These are phyloP conservation scores for Mycocentrospora acerina DNA, from an alignment of 2,329 filamentous ascomycete genomes.

Conservation along the genomic window DNA sequence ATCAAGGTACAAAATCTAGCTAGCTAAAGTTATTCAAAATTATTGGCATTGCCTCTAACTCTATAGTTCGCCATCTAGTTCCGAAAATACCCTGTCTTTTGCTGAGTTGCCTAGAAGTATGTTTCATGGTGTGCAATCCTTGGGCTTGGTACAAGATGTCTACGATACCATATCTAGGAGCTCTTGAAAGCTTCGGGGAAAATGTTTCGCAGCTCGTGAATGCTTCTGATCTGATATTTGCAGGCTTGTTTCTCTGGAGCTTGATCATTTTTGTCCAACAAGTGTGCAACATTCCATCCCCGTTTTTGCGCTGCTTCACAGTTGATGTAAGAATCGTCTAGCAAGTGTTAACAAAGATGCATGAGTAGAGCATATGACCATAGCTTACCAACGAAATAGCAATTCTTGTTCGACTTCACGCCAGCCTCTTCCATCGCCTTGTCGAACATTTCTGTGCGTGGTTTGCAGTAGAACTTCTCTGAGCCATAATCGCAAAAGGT, in stretches of 20 bases:
- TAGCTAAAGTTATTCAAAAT: no score
- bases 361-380: not conserved
- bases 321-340: constrained; percentile 86
- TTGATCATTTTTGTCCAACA: constrained; percentile 74
- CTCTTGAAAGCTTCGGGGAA: constrained; percentile 86
- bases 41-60: no score
- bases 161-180: constrained; percentile 3
- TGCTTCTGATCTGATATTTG: constrained; percentile 71
- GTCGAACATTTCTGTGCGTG: constrained; percentile 75
- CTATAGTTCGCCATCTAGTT: no score
- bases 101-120: no score
- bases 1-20: no score
- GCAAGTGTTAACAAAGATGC: constrained; percentile 9
- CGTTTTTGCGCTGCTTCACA: constrained; percentile 73
- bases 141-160: no score
- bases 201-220: constrained; percentile 72
- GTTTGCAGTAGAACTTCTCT: constrained; percentile 81
- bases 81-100: no score
- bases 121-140: no score
- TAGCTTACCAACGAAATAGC: constrained; percentile 86
- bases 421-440: constrained; percentile 89
- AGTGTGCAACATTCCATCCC: constrained; percentile 84
- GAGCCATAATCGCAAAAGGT: constrained; percentile 89
- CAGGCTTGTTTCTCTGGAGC: constrained; percentile 66
- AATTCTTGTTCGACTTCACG: constrained; percentile 66